Evolutionary conservation across 2,329 filamentous ascomycete species (phyloP), one percentile per base, ranked within the genome.

Genomic region (Diaporthe sp.): DNA sequence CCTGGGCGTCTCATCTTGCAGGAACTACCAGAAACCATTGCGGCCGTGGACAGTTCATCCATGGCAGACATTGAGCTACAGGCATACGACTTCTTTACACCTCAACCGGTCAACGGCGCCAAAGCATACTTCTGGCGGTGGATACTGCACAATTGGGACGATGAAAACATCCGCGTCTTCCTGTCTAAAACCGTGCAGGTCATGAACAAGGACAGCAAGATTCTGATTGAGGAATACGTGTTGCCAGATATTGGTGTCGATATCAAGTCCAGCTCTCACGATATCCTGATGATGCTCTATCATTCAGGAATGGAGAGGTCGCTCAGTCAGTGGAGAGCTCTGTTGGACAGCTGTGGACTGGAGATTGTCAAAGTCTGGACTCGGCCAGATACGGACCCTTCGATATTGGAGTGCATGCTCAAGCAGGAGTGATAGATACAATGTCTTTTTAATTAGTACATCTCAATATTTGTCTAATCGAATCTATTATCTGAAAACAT

Each of bases 121-220:
- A 54, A 73, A 15, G 71, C 45, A 19, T 73, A 73, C 60, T 67
- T 67, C 38, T 68, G 64, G 25, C 33, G 60, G 22, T 67, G 58
- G 60, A 68, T 73, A 5, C 28, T 73, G 33, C 71, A 73, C 19
- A 68, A 73, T 30, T 73, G 71, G 71, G 54, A 61, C 4, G 71
- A 73, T 28, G 55, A 73, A 0, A 57, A 57, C 25, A 67, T 40
- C 28, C 40, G 52, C 22, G 12, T 45, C 6, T 67, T 73, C 19
- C 22, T 73, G 25, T 58, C 60, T 19, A 73, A 33, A 4, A 61
- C 66, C 25, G 55, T 67, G n/a, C 40, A 61, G 19, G 71, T 64
- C 19, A 28, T 73, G 60, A 50, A 50, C 10, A 8, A n/a, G 15
- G 60, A 30, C 28, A 42, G 47, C 6, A 73, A 68, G 28, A 50